Base-by-base conservation (phyloP, 805 yeast species). In the Starmerella roubikii region DNA sequence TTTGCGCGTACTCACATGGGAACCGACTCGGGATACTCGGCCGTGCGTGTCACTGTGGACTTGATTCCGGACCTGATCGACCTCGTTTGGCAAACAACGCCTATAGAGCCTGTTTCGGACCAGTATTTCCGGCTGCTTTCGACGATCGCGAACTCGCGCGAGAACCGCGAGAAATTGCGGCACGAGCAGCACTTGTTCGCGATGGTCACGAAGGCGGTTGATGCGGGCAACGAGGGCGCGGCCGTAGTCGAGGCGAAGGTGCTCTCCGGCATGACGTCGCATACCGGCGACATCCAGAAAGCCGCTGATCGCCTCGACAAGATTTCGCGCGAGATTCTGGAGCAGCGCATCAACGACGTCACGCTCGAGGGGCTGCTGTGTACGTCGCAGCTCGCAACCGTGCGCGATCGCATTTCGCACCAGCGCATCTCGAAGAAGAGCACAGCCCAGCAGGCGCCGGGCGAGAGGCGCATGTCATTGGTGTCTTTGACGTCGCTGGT, bases 341-440 rank as follows among this genome's bases (percentile, higher is more conserved):
- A 45, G 39, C 3, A 17, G 11, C 11, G 27, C 9, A n/a, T 39
- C 25, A 24, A 26, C 19, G 44, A 35, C 15, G 41, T 40, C n/a
- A 54, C 60, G 2, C 34, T 58, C 13, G 67, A 62, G 41, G 65
- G 64, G 1, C 53, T 62, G 16, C 61, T 64, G 3, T 54, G 58
- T 38, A 53, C 66, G 3, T 51, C 62, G 9, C 19, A 53, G 21
- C 46, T 57, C 18, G 40, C 53, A 7, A 32, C 51, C 5, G 64
- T 60, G 27, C 56, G 56, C 34, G 28, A 40, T 22, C 48, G 58
- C 9, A 28, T 53, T 17, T 32, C 43, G 12, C 25, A 17, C 18
- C 32, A 31, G 26, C 9, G 13, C 11, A 20, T 6, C 13, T 16
- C 17, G 12, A 7, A 10, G 10, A 22, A 22, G 10, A 7, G 10